Conservation (phyloP, 225 moss, liverwort and hornwort genomes). For the Antitrichia curtipendula region DNA sequence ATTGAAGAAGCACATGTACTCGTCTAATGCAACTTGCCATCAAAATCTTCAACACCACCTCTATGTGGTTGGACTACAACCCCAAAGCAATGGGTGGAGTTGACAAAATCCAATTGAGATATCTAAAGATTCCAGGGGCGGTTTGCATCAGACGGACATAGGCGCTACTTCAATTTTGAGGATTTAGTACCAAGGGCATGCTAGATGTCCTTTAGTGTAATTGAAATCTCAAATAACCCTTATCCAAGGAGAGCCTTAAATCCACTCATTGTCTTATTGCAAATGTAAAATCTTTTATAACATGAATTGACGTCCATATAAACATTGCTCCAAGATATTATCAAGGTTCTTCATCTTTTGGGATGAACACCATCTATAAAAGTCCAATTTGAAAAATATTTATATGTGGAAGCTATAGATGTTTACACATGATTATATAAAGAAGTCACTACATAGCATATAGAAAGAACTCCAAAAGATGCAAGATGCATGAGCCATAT, state of each 20-base stretch:
- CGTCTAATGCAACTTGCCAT: not conserved
- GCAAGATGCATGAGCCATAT: not conserved
- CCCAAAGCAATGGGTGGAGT: rapidly evolving
- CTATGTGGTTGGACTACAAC: rapidly evolving
- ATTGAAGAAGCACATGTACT: not conserved
- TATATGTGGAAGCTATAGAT: not conserved
- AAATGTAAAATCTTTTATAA: not conserved
- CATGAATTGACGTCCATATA: rapidly evolving
- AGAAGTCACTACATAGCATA: not conserved
- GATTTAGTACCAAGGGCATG: not conserved
- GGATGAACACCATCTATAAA: not conserved
- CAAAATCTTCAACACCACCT: not conserved
- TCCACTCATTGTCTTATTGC: not conserved
- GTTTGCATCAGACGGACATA: rapidly evolving
- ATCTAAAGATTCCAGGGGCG: rapidly evolving
- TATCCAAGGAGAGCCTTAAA: not conserved
- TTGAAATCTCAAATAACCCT: not conserved
- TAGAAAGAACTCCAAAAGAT: not conserved
- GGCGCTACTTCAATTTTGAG: not conserved
- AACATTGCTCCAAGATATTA: not conserved
- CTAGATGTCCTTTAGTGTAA: rapidly evolving
- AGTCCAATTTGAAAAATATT: not conserved
- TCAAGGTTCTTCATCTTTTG: not conserved
- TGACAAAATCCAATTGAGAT: not conserved
- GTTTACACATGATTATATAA: not conserved